Percentiles rank a stretch among this genome's conserved stretches.
These are phyloP conservation scores for Spirogloea muscicola DNA, from an alignment of 139 green algal genomes.

Conservation along the genomic window DNA sequence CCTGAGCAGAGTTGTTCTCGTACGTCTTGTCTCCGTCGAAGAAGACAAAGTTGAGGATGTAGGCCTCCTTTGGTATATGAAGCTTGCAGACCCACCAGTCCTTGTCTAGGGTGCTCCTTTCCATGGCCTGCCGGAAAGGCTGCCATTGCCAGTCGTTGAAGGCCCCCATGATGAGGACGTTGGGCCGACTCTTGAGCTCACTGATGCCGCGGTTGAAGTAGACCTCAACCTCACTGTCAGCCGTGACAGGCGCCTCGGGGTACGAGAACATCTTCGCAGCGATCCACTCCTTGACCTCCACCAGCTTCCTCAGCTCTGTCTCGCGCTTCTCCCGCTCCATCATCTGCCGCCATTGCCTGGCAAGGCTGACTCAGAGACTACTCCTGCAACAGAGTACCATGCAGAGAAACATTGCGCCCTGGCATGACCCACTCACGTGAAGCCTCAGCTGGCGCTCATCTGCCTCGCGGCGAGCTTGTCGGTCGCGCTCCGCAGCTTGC, in stretches of 20 bases:
- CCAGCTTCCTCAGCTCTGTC: conserved; percentile 22
- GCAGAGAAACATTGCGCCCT: no score
- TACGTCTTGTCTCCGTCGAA: conserved; percentile 30
- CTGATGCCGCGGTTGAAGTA: conserved; percentile 20
- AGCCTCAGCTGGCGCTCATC: no score
- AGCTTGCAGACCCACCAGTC: conserved; percentile 32
- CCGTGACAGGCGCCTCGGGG: conserved; percentile 9
- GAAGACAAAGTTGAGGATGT: conserved; percentile 43
- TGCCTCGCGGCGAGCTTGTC: no score
- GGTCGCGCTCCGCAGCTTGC: no score
- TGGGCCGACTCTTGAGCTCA: neutral
- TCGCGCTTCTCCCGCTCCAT: conserved; percentile 4
- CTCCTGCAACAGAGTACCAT: no score
- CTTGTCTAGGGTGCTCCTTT: conserved; percentile 16
- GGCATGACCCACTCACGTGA: no score
- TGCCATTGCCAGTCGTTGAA: conserved; percentile 43
- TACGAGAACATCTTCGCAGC: conserved; percentile 34
- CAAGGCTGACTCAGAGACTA: no score
- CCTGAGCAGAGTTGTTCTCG: conserved; percentile 37
- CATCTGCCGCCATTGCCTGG: no score
- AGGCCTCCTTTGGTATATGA: conserved; percentile 21
- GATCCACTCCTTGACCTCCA: conserved; percentile 27
- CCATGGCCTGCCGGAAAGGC: conserved; percentile 14
- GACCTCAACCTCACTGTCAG: conserved; percentile 23
- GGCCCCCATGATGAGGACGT: conserved; percentile 20